Evolutionary conservation across 768 basidiomycete species (phyloP).

Genomic region (Pilatotrama ljubarskyi): DNA sequence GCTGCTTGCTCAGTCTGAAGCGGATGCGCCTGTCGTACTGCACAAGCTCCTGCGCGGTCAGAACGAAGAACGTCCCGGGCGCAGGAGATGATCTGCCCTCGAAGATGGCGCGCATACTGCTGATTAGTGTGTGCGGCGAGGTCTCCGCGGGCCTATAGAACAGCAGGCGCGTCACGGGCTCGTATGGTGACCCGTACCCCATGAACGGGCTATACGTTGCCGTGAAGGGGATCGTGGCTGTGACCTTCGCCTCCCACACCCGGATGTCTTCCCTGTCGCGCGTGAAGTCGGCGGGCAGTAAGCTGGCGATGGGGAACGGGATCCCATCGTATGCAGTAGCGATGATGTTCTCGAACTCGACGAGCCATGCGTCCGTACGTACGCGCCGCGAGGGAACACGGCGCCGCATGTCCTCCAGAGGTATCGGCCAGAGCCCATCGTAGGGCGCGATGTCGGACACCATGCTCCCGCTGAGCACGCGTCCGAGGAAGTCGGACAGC

Average conservation of each 20-base stretch:
- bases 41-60: constrained; percentile 14
- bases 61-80: constrained; percentile 12
- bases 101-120: background rate
- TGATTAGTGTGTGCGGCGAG: background rate
- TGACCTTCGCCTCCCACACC: background rate
- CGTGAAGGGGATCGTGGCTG: background rate
- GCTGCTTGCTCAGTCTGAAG: constrained; percentile 19
- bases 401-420: constrained; percentile 16
- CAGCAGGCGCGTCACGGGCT: background rate
- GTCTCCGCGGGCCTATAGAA: background rate
- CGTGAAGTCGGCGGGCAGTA: background rate
- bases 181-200: background rate
- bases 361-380: constrained; percentile 24
- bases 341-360: constrained; percentile 24
- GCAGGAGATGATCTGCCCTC: background rate
- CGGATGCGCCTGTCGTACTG: constrained; percentile 4
- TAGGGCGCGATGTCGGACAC: constrained; percentile 32
- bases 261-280: background rate
- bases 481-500: constrained; percentile 33
- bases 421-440: constrained; percentile 28
- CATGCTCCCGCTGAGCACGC: constrained; percentile 29
- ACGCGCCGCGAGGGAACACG: constrained; percentile 21
- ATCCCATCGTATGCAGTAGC: constrained; percentile 16
- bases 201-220: background rate
- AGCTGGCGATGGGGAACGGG: constrained; percentile 17